A percentile compares a stretch with the other conserved stretches of the same genome.
phyloP scores from a whole-genome alignment of 495 filamentous ascomycete genomes.

The Opeltia flavorubescens region DNA sequence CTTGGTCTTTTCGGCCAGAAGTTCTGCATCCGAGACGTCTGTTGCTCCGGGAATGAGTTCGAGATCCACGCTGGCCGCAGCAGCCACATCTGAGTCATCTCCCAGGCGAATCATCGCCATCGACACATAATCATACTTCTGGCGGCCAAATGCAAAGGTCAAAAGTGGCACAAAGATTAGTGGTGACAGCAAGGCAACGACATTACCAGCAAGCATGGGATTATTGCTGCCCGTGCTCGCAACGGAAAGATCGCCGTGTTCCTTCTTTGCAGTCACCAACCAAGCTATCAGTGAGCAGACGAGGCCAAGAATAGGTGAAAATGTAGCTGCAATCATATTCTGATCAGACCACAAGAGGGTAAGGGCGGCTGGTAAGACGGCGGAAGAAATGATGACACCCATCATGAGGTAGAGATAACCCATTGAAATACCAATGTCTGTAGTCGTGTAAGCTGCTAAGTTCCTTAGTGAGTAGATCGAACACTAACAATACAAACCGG shows the following conservation, averaged over 20 bases:
- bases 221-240: conserved; percentile 58
- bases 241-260: conserved; percentile 62
- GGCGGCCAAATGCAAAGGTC: conserved; percentile 55
- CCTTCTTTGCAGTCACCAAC: conserved; percentile 75
- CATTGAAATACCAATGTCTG: conserved; percentile 47
- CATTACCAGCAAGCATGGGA: conserved; percentile 82
- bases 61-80: conserved; percentile 53
- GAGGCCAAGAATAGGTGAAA: conserved; percentile 66
- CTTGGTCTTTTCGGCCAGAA: conserved; percentile 41
- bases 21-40: conserved; percentile 29
- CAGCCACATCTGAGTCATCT: conserved; percentile 67
- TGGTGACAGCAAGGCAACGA: conserved; percentile 67
- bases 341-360: conserved; percentile 73
- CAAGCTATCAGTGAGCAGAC: conserved; percentile 67
- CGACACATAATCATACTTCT: conserved; percentile 80
- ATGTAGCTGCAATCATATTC: conserved; percentile 62
- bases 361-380: conserved; percentile 71
- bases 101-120: conserved; percentile 75
- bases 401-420: conserved; percentile 76
- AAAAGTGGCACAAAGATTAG: conserved; percentile 66
- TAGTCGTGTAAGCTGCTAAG: background rate
- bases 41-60: conserved; percentile 50
- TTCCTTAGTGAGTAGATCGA: conserved; percentile 4
- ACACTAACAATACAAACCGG: conserved; percentile 54
- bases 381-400: conserved; percentile 81